A percentile compares a stretch with the other conserved stretches of the same genome.
phyloP scores from a whole-genome alignment of 768 basidiomycete species.

The Trametes gibbosa region DNA sequence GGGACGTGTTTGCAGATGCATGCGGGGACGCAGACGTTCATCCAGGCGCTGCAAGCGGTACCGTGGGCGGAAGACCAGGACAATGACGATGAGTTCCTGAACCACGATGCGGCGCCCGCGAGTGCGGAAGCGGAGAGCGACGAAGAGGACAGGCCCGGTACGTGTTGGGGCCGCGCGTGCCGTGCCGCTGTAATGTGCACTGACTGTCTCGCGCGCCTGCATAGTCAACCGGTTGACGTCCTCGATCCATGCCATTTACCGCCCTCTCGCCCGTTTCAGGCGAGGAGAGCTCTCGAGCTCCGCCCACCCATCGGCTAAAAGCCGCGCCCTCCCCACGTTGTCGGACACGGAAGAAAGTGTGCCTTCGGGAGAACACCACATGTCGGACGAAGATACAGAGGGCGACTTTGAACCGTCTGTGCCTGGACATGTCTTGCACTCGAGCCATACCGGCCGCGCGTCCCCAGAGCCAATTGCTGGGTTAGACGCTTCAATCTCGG shows the following conservation, averaged over 20 bases:
- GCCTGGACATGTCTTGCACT: neutral
- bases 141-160: conserved; percentile 51
- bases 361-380: conserved; percentile 32
- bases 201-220: neutral
- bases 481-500: conserved; percentile 10
- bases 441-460: neutral
- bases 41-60: conserved; percentile 83
- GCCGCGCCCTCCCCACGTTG: conserved; percentile 23
- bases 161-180: neutral
- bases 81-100: conserved; percentile 59
- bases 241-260: conserved; percentile 85
- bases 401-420: conserved; percentile 59
- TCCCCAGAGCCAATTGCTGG: conserved; percentile 20
- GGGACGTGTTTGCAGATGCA: conserved; percentile 56
- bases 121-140: conserved; percentile 60
- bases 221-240: conserved; percentile 60
- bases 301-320: conserved; percentile 17
- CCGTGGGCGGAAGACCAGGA: conserved; percentile 74
- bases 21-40: conserved; percentile 83
- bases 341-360: conserved; percentile 34
- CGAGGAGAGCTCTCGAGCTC: conserved; percentile 34
- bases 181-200: neutral
- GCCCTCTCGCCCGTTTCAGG: conserved; percentile 70
- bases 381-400: conserved; percentile 53
- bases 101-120: conserved; percentile 40